Percentiles rank a stretch among this genome's conserved stretches.
These are phyloP conservation scores for Groenewaldozyma tartarivorans DNA, from an alignment of 805 yeast species.

Conservation along the genomic window DNA sequence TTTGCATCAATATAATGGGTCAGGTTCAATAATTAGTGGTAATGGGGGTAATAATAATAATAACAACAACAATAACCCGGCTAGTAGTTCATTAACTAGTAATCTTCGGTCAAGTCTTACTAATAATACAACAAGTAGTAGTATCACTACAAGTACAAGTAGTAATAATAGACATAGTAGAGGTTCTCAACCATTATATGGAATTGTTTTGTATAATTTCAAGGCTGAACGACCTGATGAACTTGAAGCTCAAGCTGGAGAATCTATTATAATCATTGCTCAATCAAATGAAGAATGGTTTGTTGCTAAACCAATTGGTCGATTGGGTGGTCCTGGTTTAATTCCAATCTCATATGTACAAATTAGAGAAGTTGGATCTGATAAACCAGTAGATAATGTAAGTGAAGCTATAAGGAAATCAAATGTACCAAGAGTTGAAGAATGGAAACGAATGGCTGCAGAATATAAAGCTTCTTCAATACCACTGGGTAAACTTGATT, in stretches of 20 bases:
- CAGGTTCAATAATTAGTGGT: neutral
- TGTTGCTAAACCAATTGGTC: constrained; percentile 90
- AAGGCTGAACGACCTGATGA: constrained; percentile 78
- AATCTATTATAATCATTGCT: constrained; percentile 85
- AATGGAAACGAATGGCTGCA: constrained; percentile 88
- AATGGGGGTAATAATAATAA: neutral
- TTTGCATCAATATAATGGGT: neutral
- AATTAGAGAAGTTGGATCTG: constrained; percentile 65
- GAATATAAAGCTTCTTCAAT: constrained; percentile 86
- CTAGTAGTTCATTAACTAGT: neutral
- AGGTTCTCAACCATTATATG: constrained; percentile 48
- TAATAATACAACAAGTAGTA: neutral
- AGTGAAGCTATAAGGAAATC: constrained; percentile 52
- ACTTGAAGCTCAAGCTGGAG: constrained; percentile 74
- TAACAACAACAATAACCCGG: neutral
- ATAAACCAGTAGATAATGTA: constrained; percentile 48
- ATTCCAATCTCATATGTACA: constrained; percentile 89
- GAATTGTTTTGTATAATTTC: constrained; percentile 78
- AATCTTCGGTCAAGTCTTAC: neutral
- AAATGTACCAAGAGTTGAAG: constrained; percentile 83
- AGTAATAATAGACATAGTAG: constrained; percentile 1
- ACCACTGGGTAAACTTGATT: constrained; percentile 46
- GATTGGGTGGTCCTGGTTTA: constrained; percentile 94
- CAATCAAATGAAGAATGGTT: constrained; percentile 97
- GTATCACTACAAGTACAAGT: neutral